These are phyloP conservation scores for Ustilago lituana DNA, from an alignment of 1,284 basidiomycete species.

Conservation along the genomic window DNA sequence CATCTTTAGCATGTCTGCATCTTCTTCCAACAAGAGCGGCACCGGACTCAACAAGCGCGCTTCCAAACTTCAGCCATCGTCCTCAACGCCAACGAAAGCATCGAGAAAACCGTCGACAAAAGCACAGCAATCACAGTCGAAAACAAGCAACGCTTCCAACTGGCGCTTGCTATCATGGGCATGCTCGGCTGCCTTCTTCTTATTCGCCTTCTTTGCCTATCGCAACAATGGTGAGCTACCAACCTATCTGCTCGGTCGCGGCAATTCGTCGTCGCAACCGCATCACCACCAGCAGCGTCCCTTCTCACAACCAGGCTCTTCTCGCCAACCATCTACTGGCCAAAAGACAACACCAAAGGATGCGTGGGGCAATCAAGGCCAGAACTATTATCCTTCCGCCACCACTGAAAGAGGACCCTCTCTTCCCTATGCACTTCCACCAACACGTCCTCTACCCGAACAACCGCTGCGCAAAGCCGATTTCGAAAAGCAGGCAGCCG, in stretches of 20 bases:
- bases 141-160: neutral
- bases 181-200: constrained; percentile 29
- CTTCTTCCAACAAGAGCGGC: neutral
- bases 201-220: constrained; percentile 27
- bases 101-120: neutral
- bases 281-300: constrained; percentile 1
- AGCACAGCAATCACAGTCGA: neutral
- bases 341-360: neutral
- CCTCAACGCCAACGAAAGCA: neutral
- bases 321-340: neutral
- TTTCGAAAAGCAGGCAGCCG: constrained; percentile 36
- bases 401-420: constrained; percentile 18
- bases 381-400: neutral
- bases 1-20: constrained; percentile 11
- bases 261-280: neutral
- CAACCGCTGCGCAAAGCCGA: constrained; percentile 48
- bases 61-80: neutral
- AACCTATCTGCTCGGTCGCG: constrained; percentile 3
- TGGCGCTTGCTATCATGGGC: constrained; percentile 24
- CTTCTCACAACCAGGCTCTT: neutral
- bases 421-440: constrained; percentile 43
- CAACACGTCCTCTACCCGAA: constrained; percentile 41
- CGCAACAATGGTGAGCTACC: constrained; percentile 28
- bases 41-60: constrained; percentile 18
- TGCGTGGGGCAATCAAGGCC: neutral